Base-by-base conservation (phyloP, 306 rosid genomes). In the Fagus crenata region DNA sequence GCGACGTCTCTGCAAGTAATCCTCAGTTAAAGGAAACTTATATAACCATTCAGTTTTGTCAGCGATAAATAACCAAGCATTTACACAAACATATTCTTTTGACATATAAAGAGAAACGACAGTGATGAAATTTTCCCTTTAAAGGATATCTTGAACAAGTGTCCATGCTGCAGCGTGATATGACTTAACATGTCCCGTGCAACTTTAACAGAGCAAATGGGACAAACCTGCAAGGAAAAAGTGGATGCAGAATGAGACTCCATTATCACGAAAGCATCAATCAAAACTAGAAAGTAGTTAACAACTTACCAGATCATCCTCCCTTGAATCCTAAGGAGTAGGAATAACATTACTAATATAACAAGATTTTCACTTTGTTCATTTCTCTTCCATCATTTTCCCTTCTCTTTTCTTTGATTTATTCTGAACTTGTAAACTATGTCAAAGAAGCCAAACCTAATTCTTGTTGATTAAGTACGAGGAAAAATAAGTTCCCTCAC, bases 111-210 rank as follows among this genome's bases (percentile, higher is more conserved):
- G 51, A 35, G 53, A 78, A 46, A 82, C 0, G 53, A 36, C 2
- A 33, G 56, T 6, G 40, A 53, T 7, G 22, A 28, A 55, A 33
- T 73, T 56, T 42, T 32, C 42, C 53, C 51, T 68, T 18, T 11
- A 72, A 90, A 95, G 97, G 98, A 95, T 95, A 96, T 91, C 96
- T 96, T 92, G 78, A 89, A 91, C 77, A 96, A 88, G 84, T 96
- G 91, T 18, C 97, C 97, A 74, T 96, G 99, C 67, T 96, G 98
- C 85, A 89, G 85, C 1, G 93, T 96, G 80, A 96, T 91, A 84
- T 96, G 99, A 80, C 96, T 89, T 55, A 91, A 81, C 93, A 96
- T 87, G 88, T 96, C 99, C 76, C 90, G 80, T 40, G 90, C 79
- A 84, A 96, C 95, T 89, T 84, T 96, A 77, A 92, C 91, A 2